Percentiles rank a stretch among this genome's conserved stretches.
These are phyloP conservation scores for Zhuliangozyma parablackwelliae DNA, from an alignment of 1,139 yeast genomes.

Conservation along the genomic window DNA sequence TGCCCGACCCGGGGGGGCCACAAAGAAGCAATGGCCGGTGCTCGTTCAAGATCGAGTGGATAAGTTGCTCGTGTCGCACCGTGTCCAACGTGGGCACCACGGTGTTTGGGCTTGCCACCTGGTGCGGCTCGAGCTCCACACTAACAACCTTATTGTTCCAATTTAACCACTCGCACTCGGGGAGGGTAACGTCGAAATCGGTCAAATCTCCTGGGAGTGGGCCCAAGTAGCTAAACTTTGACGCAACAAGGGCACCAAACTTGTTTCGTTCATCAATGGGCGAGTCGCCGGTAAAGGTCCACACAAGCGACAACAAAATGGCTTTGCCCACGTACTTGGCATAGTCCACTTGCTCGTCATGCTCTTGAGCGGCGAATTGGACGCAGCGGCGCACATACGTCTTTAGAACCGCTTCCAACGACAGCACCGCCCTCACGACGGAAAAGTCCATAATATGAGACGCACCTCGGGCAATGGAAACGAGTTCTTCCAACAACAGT, in stretches of 20 bases:
- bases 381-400: conserved; percentile 20
- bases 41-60: conserved; percentile 54
- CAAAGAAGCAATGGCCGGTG: conserved; percentile 68
- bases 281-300: conserved; percentile 73
- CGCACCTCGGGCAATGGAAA: conserved; percentile 12
- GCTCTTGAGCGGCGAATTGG: conserved; percentile 3
- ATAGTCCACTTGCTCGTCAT: conserved; percentile 15
- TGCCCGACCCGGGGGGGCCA: conserved; percentile 98
- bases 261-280: conserved; percentile 30
- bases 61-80: conserved; percentile 55
- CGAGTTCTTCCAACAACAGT: background rate
- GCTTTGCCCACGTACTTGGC: conserved; percentile 32
- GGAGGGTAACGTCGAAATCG: conserved; percentile 46
- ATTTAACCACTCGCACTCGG: conserved; percentile 48
- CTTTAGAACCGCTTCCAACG: conserved; percentile 28
- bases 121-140: conserved; percentile 56
- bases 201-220: conserved; percentile 15
- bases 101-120: conserved; percentile 57
- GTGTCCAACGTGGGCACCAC: conserved; percentile 84
- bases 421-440: conserved; percentile 32
- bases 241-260: conserved; percentile 32
- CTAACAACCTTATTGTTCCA: conserved; percentile 44
- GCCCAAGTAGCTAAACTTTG: conserved; percentile 14
- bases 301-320: conserved; percentile 43
- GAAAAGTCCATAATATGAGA: conserved; percentile 56